Evolutionary conservation across 2,329 filamentous ascomycete genomes (phyloP).

Genomic region (Sporothrix protearum): DNA sequence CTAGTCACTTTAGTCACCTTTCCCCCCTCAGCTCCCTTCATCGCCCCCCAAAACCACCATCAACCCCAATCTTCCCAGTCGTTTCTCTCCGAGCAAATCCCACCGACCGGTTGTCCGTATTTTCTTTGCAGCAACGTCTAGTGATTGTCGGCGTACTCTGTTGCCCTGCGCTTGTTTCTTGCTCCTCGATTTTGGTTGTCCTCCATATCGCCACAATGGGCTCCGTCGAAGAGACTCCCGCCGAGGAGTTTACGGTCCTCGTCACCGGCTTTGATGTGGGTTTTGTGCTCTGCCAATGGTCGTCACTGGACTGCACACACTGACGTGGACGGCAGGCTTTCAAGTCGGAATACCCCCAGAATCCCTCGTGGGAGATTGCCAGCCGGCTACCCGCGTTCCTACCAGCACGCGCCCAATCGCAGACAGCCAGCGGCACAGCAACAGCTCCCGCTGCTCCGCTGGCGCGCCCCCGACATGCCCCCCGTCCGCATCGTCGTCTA

Average conservation of each 20-base stretch:
- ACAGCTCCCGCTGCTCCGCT: not conserved
- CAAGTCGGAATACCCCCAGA: constrained; percentile 64
- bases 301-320: not conserved
- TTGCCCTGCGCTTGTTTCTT: not conserved
- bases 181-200: not conserved
- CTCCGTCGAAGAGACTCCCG: constrained; percentile 32
- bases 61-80: not conserved
- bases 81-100: not conserved
- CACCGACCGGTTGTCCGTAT: not conserved
- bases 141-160: not conserved
- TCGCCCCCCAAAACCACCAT: not conserved
- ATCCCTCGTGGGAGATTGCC: constrained; percentile 79
- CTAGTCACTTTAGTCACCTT: no score
- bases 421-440: not conserved
- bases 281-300: constrained; percentile 26
- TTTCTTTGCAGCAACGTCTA: not conserved
- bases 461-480: no score
- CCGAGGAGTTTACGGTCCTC: constrained; percentile 54
- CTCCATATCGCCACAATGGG: constrained; percentile 30
- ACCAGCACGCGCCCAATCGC: constrained; percentile 34
- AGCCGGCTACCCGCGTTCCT: constrained; percentile 63
- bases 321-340: constrained; percentile 62
- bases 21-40: not conserved
- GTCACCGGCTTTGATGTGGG: constrained; percentile 61
- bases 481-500: constrained; percentile 63